Percentiles rank a stretch among this genome's conserved stretches.
Evolutionary conservation across 768 basidiomycete genomes (phyloP).

Genomic region (Cystofilobasidium bisporidii): DNA sequence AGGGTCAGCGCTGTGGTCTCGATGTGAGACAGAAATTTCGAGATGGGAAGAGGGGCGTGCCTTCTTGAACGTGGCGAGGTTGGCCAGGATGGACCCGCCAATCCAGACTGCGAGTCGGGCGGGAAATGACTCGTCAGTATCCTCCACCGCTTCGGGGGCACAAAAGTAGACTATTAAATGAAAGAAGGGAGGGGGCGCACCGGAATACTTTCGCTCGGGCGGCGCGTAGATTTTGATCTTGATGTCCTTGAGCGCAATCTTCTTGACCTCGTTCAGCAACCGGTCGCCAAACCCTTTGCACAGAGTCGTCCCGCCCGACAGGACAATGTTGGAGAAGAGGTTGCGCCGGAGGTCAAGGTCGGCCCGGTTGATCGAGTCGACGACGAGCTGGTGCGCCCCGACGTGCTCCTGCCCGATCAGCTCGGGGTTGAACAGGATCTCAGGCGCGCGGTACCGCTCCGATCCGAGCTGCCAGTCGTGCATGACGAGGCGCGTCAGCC

Average conservation of each 20-base stretch:
- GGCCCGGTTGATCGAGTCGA: conserved; percentile 94
- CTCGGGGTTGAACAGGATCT: conserved; percentile 96
- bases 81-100: conserved; percentile 92
- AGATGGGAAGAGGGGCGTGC: conserved; percentile 41
- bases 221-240: conserved; percentile 99
- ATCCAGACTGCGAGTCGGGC: conserved; percentile 41
- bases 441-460: conserved; percentile 93
- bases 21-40: not conserved
- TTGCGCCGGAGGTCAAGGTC: conserved; percentile 93
- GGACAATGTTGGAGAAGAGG: conserved; percentile 89
- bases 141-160: too few relatives aligned
- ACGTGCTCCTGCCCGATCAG: conserved; percentile 91
- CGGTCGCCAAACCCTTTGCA: conserved; percentile 96
- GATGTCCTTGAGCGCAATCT: conserved; percentile 74
- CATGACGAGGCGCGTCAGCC: conserved; percentile 26
- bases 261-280: conserved; percentile 91
- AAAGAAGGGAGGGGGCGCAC: not conserved
- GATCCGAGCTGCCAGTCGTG: conserved; percentile 59
- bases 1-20: not conserved
- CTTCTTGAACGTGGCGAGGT: conserved; percentile 95
- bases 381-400: conserved; percentile 94
- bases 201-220: conserved; percentile 71
- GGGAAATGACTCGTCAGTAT: conserved; percentile 12
- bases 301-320: conserved; percentile 91
- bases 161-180: not conserved